Conservation (phyloP, 768 basidiomycete species). For the Termitomyces sp. region DNA sequence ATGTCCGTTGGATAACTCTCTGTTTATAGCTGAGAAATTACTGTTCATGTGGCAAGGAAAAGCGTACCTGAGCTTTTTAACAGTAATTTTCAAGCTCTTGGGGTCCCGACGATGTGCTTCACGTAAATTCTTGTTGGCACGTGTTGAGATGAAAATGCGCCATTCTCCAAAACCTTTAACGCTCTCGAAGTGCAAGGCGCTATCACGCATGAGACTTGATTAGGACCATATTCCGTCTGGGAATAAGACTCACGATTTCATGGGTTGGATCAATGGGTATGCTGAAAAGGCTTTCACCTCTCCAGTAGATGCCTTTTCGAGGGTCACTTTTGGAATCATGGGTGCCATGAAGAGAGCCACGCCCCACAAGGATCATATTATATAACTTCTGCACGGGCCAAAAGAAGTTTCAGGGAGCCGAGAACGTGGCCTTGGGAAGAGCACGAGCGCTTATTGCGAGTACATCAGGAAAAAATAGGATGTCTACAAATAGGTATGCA, state of each 20-base stretch:
- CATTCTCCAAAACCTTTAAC: slow-evolving; percentile 60
- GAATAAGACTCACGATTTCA: slow-evolving; percentile 38
- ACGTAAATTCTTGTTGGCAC: slow-evolving; percentile 45
- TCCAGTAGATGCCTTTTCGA: not conserved
- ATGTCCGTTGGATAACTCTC: slow-evolving; percentile 49
- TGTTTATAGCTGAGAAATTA: slow-evolving; percentile 16
- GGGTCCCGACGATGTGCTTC: slow-evolving; percentile 38
- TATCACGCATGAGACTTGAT: slow-evolving; percentile 8
- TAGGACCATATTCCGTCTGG: not conserved
- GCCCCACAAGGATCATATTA: not conserved
- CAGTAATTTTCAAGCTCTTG: slow-evolving; percentile 44
- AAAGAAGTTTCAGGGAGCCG: not conserved
- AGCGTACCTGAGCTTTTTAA: slow-evolving; percentile 66
- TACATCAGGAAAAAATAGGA: no score
- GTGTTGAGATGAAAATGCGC: slow-evolving; percentile 50
- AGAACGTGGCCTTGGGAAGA: not conserved
- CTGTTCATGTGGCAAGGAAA: not conserved
- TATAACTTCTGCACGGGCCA: not conserved
- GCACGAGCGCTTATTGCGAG: not conserved
- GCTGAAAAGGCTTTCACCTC: slow-evolving; percentile 16
- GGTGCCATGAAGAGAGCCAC: not conserved
- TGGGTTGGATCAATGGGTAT: slow-evolving; percentile 46
- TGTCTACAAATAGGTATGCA: no score
- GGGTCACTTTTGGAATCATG: not conserved
- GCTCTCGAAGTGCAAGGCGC: slow-evolving; percentile 53